phyloP scores from a whole-genome alignment of 1,284 basidiomycete genomes.

The Trametes hirsuta region DNA sequence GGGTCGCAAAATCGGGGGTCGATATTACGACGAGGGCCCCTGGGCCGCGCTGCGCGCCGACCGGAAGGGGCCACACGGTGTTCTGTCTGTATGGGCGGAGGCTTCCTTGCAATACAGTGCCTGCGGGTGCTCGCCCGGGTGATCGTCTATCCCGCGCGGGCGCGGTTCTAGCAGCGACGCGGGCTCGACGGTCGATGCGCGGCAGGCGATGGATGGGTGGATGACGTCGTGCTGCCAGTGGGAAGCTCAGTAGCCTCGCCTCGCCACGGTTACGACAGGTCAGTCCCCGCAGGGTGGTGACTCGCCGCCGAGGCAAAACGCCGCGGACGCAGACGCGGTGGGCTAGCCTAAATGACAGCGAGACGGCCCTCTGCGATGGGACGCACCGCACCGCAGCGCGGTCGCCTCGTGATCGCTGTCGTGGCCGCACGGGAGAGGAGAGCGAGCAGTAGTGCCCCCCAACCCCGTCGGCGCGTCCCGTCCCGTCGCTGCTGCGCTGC shows the following conservation, averaged over 20 bases:
- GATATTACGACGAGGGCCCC: not conserved
- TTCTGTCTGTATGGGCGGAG: not conserved
- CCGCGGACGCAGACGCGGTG: not conserved
- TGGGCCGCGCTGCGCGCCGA: not conserved
- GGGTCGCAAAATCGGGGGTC: not conserved
- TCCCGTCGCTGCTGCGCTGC: too few relatives aligned
- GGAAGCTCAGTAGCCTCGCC: not conserved
- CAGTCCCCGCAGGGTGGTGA: not conserved
- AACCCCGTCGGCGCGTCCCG: too few relatives aligned
- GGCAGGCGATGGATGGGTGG: not conserved
- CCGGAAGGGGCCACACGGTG: not conserved
- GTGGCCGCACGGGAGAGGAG: too few relatives aligned
- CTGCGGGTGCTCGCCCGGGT: too few relatives aligned
- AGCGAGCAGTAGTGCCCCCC: too few relatives aligned
- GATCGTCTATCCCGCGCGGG: too few relatives aligned
- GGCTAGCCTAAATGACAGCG: constrained; percentile 1
- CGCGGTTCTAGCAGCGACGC: not conserved
- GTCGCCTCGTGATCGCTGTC: too few relatives aligned
- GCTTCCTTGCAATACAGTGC: too few relatives aligned
- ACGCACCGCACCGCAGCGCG: too few relatives aligned
- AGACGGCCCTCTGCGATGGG: not conserved
- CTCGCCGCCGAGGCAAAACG: not conserved
- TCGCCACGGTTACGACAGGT: not conserved
- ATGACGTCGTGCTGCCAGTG: not conserved
- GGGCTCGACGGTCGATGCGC: too few relatives aligned